A percentile compares a stretch with the other conserved stretches of the same genome.
Conservation (phyloP, 208 protist species). For the Leishmania gerbilli region DNA sequence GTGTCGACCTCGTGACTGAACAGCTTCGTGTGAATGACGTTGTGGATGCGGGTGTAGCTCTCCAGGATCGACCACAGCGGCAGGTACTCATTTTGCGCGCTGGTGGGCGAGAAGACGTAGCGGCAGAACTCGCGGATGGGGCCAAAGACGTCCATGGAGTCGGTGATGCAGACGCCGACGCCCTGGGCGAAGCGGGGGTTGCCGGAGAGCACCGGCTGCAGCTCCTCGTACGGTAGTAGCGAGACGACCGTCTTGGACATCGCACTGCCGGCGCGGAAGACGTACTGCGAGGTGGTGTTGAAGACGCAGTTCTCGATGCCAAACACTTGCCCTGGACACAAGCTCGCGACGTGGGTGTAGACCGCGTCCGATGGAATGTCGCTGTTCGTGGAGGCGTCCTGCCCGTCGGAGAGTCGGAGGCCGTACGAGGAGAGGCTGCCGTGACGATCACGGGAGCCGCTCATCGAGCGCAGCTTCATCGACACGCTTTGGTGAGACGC, state of each 20-base stretch:
- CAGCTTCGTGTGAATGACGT: conserved; percentile 88
- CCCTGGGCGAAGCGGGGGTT: conserved; percentile 71
- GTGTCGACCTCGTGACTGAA: conserved; percentile 77
- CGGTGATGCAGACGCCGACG: conserved; percentile 58
- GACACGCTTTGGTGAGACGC: conserved; percentile 23
- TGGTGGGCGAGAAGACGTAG: conserved; percentile 67
- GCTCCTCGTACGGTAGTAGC: conserved; percentile 52
- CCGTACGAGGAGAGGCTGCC: conserved; percentile 15
- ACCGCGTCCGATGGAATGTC: conserved; percentile 25
- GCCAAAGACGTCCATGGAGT: conserved; percentile 71
- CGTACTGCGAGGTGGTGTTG: conserved; percentile 46
- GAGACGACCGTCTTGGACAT: conserved; percentile 63
- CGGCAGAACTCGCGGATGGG: conserved; percentile 81
- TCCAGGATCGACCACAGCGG: conserved; percentile 82
- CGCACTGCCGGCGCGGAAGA: conserved; percentile 52
- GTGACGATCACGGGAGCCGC: neutral
- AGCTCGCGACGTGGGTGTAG: conserved; percentile 56
- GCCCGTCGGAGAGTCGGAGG: neutral
- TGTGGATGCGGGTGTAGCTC: conserved; percentile 78
- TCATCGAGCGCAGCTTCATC: neutral
- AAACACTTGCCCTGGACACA: conserved; percentile 71
- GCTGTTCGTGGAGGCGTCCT: conserved; percentile 1
- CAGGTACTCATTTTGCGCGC: conserved; percentile 80
- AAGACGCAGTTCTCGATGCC: conserved; percentile 75
- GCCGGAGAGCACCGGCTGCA: conserved; percentile 41